phyloP scores from a whole-genome alignment of 371 early-diverging fungal species.

The Mucor irregularis region DNA sequence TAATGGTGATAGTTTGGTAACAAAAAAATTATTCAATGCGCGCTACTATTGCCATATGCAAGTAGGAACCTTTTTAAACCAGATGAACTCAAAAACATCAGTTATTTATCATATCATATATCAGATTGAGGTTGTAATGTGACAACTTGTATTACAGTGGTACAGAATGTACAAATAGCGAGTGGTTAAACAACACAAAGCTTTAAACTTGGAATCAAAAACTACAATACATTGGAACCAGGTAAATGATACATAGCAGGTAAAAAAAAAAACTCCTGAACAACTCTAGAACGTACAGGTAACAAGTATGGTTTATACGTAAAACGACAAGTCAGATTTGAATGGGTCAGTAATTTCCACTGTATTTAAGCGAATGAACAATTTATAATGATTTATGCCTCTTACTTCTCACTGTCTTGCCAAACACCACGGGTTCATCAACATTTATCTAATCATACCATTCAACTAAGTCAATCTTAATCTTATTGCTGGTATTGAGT shows the following conservation, averaged over 20 bases:
- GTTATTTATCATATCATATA: neutral
- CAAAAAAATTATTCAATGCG: too few species aligned
- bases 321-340: neutral
- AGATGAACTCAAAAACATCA: neutral
- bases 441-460: neutral
- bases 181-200: neutral
- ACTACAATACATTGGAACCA: neutral
- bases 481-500: neutral
- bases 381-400: neutral
- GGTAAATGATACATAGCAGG: neutral
- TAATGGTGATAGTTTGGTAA: too few species aligned
- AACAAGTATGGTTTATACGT: neutral
- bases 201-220: neutral
- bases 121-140: neutral
- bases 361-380: neutral
- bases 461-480: constrained; percentile 2
- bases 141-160: neutral
- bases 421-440: neutral
- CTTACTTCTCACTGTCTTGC: neutral
- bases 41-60: neutral
- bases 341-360: neutral
- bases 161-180: neutral
- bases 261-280: neutral
- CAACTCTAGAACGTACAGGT: neutral
- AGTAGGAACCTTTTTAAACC: neutral